Base-by-base conservation (phyloP, 2,329 filamentous ascomycete species). In the Stagonosporopsis vannaccii region DNA sequence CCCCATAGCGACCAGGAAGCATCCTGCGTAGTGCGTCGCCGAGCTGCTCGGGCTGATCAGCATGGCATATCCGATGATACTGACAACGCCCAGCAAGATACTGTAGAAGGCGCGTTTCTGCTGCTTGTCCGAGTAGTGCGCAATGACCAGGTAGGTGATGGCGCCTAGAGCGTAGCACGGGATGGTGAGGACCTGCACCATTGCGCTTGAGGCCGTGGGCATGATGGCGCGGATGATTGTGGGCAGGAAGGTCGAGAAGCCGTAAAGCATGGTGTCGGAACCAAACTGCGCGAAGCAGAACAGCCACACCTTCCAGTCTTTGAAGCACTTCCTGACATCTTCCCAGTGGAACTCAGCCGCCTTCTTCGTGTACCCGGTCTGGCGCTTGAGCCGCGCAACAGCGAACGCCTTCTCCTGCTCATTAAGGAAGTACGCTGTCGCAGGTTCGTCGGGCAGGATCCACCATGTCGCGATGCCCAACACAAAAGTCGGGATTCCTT, bases 101-200 rank as follows among this genome's bases (percentile, higher is more conserved):
- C 83, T 83, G 61, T 89, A 90, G 0, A 90, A 61, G 0, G 84
- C 90, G 36, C 90, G 84, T 53, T 79, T 82, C 74, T 91, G 89
- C 59, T 82, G 79, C 51, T 82, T 81, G 70, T 94, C 90, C 4
- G 88, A 91, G 40, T 90, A 74, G 65, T 82, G 84, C 0, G 90
- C 90, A 2, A 86, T 80, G 8, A 80, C 60, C 71, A 93, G 84
- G 71, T 92, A 93, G 0, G 83, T 84, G 6, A 88, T 80, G 0
- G 90, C 90, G 4, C 90, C 90, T 4, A 92, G 73, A 5, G 86
- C 85, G 71, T 93, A 93, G 74, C 89, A 91, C 0, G 90, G 90
- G 42, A 94, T 89, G 0, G 90, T 93, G 30, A 93, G 82, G 28
- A 90, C 85, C 72, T 93, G 90, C 6, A 91, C 85, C 67, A 90